Conservation (phyloP, 2,329 filamentous ascomycete genomes). For the Fusarium neocosmosporiellum region DNA sequence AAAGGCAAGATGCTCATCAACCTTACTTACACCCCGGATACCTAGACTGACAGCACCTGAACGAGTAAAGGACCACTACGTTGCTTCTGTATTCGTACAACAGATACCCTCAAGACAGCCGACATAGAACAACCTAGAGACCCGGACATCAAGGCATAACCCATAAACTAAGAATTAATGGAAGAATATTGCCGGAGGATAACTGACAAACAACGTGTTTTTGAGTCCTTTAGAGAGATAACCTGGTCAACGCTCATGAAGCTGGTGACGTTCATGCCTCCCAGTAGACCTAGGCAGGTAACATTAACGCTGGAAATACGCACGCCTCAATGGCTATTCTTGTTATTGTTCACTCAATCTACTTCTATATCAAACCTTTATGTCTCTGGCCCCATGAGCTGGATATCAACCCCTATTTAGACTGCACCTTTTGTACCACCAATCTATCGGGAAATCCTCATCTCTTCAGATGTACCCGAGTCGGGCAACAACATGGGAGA, state of each 20-base stretch:
- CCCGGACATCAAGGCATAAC: fast-evolving
- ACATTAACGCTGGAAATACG: neutral
- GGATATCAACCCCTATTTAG: neutral
- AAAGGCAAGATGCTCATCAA: too few species aligned
- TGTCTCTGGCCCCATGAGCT: neutral
- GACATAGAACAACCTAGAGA: neutral
- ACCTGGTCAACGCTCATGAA: neutral
- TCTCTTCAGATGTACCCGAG: constrained; percentile 40
- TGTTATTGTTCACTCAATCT: neutral
- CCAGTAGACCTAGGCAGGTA: neutral
- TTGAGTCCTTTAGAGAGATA: too few species aligned
- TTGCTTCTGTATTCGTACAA: too few species aligned
- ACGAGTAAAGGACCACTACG: too few species aligned
- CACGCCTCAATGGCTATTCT: neutral
- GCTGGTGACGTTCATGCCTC: neutral
- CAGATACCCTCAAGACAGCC: neutral
- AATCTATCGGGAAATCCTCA: constrained; percentile 28
- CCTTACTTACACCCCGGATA: too few species aligned
- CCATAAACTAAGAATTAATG: neutral
- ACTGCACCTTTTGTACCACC: neutral
- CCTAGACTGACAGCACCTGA: too few species aligned
- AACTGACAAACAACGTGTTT: neutral
- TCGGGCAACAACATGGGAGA: constrained; percentile 55
- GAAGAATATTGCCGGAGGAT: neutral
- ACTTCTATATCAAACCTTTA: neutral